A percentile compares a stretch with the other conserved stretches of the same genome.
Evolutionary conservation across 2,329 filamentous ascomycete species (phyloP).

Genomic region (Akanthomyces muscarius): DNA sequence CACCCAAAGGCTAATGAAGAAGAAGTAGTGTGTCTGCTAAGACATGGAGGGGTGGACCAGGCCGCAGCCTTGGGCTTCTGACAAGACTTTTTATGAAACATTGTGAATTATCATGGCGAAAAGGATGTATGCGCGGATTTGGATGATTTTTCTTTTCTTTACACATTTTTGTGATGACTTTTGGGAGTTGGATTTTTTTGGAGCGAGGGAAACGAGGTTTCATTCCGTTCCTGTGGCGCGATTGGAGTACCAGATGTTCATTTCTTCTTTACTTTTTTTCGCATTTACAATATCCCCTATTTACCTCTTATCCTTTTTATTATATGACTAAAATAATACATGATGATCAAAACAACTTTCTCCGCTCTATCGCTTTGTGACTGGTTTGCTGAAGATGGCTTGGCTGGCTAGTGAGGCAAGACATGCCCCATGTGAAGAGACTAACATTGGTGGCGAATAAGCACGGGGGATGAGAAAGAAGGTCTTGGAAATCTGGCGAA

Average conservation of each 20-base stretch:
- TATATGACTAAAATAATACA: conserved; percentile 13
- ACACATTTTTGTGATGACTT: not conserved
- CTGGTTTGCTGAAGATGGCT: not conserved
- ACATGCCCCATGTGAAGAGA: not conserved
- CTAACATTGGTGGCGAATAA: not conserved
- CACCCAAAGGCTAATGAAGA: not conserved
- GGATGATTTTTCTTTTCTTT: not conserved
- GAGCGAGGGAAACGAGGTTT: not conserved
- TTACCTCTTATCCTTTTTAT: not conserved
- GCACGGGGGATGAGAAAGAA: not conserved
- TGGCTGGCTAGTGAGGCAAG: too few species aligned
- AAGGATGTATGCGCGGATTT: not conserved
- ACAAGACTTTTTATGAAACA: conserved; percentile 1
- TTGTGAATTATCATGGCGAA: conserved; percentile 2
- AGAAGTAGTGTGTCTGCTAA: not conserved
- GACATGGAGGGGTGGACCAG: not conserved
- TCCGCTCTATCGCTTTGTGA: not conserved
- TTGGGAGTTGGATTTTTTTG: not conserved
- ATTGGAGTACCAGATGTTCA: conserved; percentile 1
- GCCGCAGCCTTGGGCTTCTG: not conserved
- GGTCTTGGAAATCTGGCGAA: not conserved
- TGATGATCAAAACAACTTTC: not conserved
- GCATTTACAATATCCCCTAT: conserved; percentile 8
- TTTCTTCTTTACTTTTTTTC: conserved; percentile 3
- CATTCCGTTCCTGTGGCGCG: conserved; percentile 6